Conservation (phyloP, 2,329 filamentous ascomycete genomes). For the Coleophoma crateriformis region DNA sequence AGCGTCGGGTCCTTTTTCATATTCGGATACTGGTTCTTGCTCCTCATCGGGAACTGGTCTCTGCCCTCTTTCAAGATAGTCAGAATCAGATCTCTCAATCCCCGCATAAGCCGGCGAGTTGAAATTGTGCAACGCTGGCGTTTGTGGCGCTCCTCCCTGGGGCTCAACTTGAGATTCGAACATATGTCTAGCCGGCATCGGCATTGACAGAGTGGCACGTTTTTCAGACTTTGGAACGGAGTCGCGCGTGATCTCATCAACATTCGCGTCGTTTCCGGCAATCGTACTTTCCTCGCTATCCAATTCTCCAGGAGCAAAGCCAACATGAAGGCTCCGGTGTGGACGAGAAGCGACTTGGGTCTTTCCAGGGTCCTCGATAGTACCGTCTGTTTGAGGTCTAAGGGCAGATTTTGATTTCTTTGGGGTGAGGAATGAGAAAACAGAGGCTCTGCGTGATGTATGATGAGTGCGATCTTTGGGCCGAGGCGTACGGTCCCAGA, state of each 20-base stretch:
- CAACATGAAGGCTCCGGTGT: slow-evolving; percentile 41
- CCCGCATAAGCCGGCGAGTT: slow-evolving; percentile 30
- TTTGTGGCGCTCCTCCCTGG: slow-evolving; percentile 16
- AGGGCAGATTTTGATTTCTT: slow-evolving; percentile 5
- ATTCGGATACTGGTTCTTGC: not conserved
- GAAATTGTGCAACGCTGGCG: slow-evolving; percentile 28
- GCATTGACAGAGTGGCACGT: not conserved
- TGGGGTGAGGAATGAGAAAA: slow-evolving; percentile 11
- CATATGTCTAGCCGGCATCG: slow-evolving; percentile 2
- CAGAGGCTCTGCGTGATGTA: slow-evolving; percentile 8
- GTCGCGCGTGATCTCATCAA: not conserved
- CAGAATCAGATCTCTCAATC: slow-evolving; percentile 10
- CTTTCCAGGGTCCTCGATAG: not conserved
- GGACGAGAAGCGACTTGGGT: not conserved
- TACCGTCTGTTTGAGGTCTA: slow-evolving; percentile 2
- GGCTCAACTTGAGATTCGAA: slow-evolving; percentile 11
- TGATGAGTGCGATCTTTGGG: slow-evolving; percentile 13
- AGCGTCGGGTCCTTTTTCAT: not conserved
- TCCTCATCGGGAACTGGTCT: not conserved
- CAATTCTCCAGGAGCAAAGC: slow-evolving; percentile 39
- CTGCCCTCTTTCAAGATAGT: slow-evolving; percentile 6
- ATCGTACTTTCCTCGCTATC: slow-evolving; percentile 3
- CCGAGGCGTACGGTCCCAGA: slow-evolving; percentile 82
- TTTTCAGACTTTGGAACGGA: not conserved
- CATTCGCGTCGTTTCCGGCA: too few relatives aligned